These are phyloP conservation scores for Lecanicillium sp. DNA, from an alignment of 2,329 filamentous ascomycete genomes.

Conservation along the genomic window DNA sequence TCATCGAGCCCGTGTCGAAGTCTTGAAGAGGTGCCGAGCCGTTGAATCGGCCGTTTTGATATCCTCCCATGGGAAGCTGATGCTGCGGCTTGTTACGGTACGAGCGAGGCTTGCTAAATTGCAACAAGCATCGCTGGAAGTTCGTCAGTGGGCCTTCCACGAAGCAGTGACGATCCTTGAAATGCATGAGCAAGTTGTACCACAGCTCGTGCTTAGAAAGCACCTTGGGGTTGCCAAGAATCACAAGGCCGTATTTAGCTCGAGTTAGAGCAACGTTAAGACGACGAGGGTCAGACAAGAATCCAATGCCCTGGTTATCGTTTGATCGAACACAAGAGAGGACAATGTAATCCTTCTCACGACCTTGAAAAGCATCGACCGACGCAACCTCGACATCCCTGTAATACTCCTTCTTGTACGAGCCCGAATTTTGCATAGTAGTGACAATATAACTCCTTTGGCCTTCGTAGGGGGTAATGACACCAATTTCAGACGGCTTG, in stretches of 20 bases:
- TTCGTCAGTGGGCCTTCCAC: slow-evolving; percentile 94
- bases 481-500: slow-evolving; percentile 86
- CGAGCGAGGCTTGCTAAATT: slow-evolving; percentile 90
- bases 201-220: slow-evolving; percentile 95
- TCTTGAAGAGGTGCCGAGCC: slow-evolving; percentile 37
- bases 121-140: slow-evolving; percentile 87
- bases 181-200: slow-evolving; percentile 91
- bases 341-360: slow-evolving; percentile 98
- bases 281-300: slow-evolving; percentile 93
- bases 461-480: slow-evolving; percentile 97
- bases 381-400: slow-evolving; percentile 98
- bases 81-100: slow-evolving; percentile 77
- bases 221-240: slow-evolving; percentile 95
- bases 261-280: slow-evolving; percentile 95
- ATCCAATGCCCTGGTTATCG: slow-evolving; percentile 97
- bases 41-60: slow-evolving; percentile 32
- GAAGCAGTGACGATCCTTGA: slow-evolving; percentile 93
- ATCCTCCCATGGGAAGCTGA: slow-evolving; percentile 49
- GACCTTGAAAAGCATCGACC: slow-evolving; percentile 95
- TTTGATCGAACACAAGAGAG: slow-evolving; percentile 97
- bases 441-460: slow-evolving; percentile 97
- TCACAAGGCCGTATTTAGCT: slow-evolving; percentile 93
- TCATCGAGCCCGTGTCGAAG: slow-evolving; percentile 75
- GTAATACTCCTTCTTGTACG: slow-evolving; percentile 96
- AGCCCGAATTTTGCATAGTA: slow-evolving; percentile 97